Evolutionary conservation across 176 grass and related monocot genomes (phyloP), one percentile per base, ranked within the genome.

Genomic region (Puya raimondii): DNA sequence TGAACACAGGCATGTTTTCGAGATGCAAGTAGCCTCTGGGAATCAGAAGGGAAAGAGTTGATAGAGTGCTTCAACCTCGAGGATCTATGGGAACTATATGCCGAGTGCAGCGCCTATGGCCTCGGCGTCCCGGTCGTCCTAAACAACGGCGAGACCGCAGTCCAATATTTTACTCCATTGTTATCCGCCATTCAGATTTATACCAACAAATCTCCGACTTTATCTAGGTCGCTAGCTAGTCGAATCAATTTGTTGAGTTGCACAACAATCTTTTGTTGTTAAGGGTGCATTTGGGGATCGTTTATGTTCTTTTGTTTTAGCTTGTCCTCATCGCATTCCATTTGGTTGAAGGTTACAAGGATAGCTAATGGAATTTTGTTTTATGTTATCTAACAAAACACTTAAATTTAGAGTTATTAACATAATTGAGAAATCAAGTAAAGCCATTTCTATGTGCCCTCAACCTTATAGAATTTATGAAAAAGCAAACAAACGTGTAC

Each of bases 121-220:
- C 72, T 85, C 16, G 57, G 49, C 13, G 89, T 92, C 23, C 85
- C 85, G 3, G 23, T 85, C 27, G 64, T 52, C 58, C 29, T 76
- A 14, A 59, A 70, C 48, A 73, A 27, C 1, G 66, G 69, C 23
- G 47, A 80, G 5, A 64, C 48, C 17, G 63, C 82, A 50, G 84
- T 81, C 10, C 80, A 86, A 49, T 84, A 92, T 59, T 92, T 80
- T 53, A 80, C 76, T n/a, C 85, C 85, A 1, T 88, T 85, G 70
- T 61, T 92, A 49, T 92, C 89, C 9, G 85, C 89, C 13, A 61
- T 92, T 70, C 89, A 92, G 77, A 75, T 92, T 16, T 92, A 92
- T 69, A 88, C 85, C 22, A 83, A 42, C 49, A 92, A 77, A 70
- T 17, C 81, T 49, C 67, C 50, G 68, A 33, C n/a, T 10, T 17